Conservation (phyloP, 805 yeast species). For the Metschnikowia continentalis region DNA sequence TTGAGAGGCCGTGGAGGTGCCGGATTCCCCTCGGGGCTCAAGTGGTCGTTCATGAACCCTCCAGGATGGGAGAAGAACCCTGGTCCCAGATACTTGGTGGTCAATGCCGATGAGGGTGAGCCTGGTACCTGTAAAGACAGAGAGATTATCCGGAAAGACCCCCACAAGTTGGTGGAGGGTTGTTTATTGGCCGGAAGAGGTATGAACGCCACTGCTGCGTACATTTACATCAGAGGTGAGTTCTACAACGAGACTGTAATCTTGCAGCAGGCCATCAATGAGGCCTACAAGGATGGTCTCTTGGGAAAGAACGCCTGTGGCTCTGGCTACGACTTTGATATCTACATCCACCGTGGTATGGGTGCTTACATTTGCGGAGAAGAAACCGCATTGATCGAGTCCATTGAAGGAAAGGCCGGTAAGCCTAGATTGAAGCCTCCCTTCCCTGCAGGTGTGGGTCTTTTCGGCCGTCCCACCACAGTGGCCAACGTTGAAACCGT, state of each 20-base stretch:
- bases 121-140: constrained; percentile 94
- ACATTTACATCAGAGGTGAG: constrained; percentile 87
- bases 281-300: constrained; percentile 77
- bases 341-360: constrained; percentile 86
- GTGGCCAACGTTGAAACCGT: constrained; percentile 91
- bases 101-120: constrained; percentile 93
- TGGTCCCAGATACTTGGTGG: constrained; percentile 87
- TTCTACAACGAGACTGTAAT: constrained; percentile 75
- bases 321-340: constrained; percentile 78
- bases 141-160: constrained; percentile 86
- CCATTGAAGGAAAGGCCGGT: constrained; percentile 89
- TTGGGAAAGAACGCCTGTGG: constrained; percentile 86
- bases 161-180: constrained; percentile 90
- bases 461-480: constrained; percentile 87
- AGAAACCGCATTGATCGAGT: constrained; percentile 85
- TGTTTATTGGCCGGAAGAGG: constrained; percentile 86
- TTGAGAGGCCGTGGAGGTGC: constrained; percentile 93
- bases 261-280: constrained; percentile 79
- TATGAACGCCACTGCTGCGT: constrained; percentile 91
- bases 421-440: constrained; percentile 93
- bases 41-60: constrained; percentile 93
- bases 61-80: constrained; percentile 90
- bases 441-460: constrained; percentile 91
- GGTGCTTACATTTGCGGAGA: constrained; percentile 93
- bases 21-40: constrained; percentile 86